Base-by-base conservation (phyloP, 169 alveolate genomes). In the Plasmodium billcollinsi region DNA sequence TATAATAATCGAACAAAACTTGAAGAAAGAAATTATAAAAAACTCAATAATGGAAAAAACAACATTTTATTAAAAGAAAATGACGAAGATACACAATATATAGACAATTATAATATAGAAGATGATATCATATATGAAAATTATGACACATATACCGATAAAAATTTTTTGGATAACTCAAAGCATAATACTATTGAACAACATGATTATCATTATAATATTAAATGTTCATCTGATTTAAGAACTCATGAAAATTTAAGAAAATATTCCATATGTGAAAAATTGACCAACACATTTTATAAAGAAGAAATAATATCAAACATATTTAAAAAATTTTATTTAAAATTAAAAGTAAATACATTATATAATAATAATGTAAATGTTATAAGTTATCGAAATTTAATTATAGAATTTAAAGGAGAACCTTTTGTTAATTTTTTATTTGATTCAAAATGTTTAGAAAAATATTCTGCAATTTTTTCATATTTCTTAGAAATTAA, bases 391-490 rank as follows among this genome's bases (percentile, higher is more conserved):
- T 71, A 86, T 63, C 43, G 92, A 47, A 86, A 86, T 86, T 86
- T 86, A 65, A 62, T 73, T 26, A 86, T 86, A n/a, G 88, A 86
- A 54, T 71, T 78, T 43, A 86, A 74, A 54, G 75, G 76, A n/a
- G 26, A 70, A 26, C 73, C 74, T 45, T 86, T 86, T 63, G 66
- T 86, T 11, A 67, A 72, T 54, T 72, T 86, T 59, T 72, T 86
- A 7, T 47, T 86, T 86, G 92, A 86, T 54, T 47, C 75, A 12
- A 61, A 58, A n/a, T 72, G 88, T 71, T 49, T 86, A 39, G 88
- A 86, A 54, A 86, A 86, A 49, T 86, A 86, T 43, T 86, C 92
- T 14, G 74, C 92, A 33, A 86, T 86, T 21, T 71, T 86, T 86
- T 86, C 92, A 1, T 86, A 18, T 39, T 72, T 86, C 63, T 63